Evolutionary conservation across 768 basidiomycete genomes (phyloP).

Genomic region (Lactarius indigo): DNA sequence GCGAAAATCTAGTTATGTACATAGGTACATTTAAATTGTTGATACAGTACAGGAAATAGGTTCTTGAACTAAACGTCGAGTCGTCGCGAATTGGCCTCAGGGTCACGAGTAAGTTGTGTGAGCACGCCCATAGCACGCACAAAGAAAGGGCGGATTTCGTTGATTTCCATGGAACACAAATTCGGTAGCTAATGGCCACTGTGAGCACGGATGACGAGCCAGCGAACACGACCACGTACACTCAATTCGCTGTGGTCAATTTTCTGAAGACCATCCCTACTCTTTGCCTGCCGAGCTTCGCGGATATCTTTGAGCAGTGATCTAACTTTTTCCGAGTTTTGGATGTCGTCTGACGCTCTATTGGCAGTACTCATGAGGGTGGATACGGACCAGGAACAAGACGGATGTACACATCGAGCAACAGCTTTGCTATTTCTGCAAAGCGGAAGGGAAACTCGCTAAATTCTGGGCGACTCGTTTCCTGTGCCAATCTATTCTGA

Average conservation of each 20-base stretch:
- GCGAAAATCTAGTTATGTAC: not conserved
- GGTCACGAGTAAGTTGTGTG: slow-evolving; percentile 46
- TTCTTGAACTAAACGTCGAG: slow-evolving; percentile 3
- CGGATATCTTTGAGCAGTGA: slow-evolving; percentile 91
- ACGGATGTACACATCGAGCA: slow-evolving; percentile 84
- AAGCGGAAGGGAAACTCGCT: slow-evolving; percentile 83
- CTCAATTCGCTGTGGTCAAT: slow-evolving; percentile 80
- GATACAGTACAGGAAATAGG: not conserved
- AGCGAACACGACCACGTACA: slow-evolving; percentile 41
- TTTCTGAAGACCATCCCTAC: slow-evolving; percentile 75
- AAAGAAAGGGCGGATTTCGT: slow-evolving; percentile 90
- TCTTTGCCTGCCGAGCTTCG: slow-evolving; percentile 93
- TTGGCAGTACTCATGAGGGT: not conserved
- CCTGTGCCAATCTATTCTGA: slow-evolving; percentile 66
- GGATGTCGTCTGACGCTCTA: slow-evolving; percentile 89
- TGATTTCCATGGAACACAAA: slow-evolving; percentile 87
- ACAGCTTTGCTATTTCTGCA: slow-evolving; percentile 84
- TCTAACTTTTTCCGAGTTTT: slow-evolving; percentile 78
- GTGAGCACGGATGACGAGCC: slow-evolving; percentile 2
- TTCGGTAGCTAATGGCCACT: slow-evolving; percentile 62
- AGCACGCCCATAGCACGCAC: slow-evolving; percentile 75
- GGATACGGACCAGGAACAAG: not conserved
- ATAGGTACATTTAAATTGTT: not conserved
- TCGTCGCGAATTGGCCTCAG: slow-evolving; percentile 15
- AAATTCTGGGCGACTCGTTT: slow-evolving; percentile 72